phyloP scores from a whole-genome alignment of 108 stramenopile species.

The Fistulifera solaris region DNA sequence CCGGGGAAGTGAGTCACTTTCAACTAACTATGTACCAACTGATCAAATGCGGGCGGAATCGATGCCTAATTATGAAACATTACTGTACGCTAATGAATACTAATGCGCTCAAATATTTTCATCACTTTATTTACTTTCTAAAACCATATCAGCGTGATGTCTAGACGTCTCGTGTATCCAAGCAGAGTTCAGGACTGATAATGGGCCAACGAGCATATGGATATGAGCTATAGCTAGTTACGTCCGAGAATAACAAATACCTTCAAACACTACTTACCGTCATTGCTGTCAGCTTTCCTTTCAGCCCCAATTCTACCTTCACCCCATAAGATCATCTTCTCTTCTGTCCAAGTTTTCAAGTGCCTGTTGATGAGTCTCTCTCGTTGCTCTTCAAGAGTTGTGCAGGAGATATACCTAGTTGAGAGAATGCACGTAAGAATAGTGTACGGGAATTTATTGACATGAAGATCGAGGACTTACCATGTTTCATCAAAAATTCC shows the following conservation, averaged over 20 bases:
- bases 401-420: background rate
- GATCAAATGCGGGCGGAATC: too few relatives aligned
- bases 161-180: constrained; percentile 1
- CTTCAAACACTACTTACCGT: background rate
- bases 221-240: too few relatives aligned
- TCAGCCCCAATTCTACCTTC: constrained; percentile 13
- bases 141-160: background rate
- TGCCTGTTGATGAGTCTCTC: constrained; percentile 30
- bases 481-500: constrained; percentile 5
- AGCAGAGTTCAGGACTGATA: background rate
- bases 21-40: too few relatives aligned
- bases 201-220: background rate
- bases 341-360: constrained; percentile 43
- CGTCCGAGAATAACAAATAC: too few relatives aligned
- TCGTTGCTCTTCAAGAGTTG: constrained; percentile 7
- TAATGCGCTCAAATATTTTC: too few relatives aligned
- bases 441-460: background rate
- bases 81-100: too few relatives aligned
- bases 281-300: constrained; percentile 1
- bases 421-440: background rate
- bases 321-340: constrained; percentile 47
- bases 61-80: too few relatives aligned
- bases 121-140: background rate
- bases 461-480: constrained; percentile 1
- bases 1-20: too few relatives aligned